Evolutionary conservation across 2,329 filamentous ascomycete species (phyloP), one percentile per base, ranked within the genome.

Genomic region (Talaromyces amestolkiae): DNA sequence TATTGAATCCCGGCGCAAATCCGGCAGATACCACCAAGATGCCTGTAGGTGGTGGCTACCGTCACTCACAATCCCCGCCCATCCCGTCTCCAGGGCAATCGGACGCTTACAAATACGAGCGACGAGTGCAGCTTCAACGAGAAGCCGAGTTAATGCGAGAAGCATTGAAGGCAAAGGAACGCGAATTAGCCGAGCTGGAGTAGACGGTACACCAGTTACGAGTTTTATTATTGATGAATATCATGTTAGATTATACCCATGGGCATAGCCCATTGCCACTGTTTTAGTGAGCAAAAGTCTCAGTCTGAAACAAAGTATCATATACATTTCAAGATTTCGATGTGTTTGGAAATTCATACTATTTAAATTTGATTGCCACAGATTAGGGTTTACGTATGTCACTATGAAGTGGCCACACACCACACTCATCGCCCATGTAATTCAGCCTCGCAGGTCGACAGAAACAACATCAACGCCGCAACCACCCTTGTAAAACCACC

Each of bases 81-180:
- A 65, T 67, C 47, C 68, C 71, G 35, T 71, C 70, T 8, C 66
- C 71, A 33, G 69, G 75, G 11, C 83, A 86, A 35, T 78, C 76
- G n/a, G 85, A 86, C 35, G 80, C 80, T 15, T 73, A 81, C 8
- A 65, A 63, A 22, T 83, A 84, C 3, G 89, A 91, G 69, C 84
- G 87, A 64, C 84, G 89, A 58, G 86, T 85, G 9, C 85, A 87
- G 58, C 79, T 96, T 58, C 85, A 89, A 73, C 83, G 87, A 27
- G 91, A 96, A 75, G 88, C 91, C 0, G 90, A 93, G 72, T 83
- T 83, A 61, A 95, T 95, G 87, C 85, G 90, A 43, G 86, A 89
- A 74, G 82, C 90, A 76, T 81, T 93, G 35, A 84, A 87, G 10
- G 89, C 86, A 13, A 93, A 93, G 72, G 91, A 93, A 77, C 83